phyloP scores from a whole-genome alignment of 345 rosid genomes.

The Syzygium aromaticum region DNA sequence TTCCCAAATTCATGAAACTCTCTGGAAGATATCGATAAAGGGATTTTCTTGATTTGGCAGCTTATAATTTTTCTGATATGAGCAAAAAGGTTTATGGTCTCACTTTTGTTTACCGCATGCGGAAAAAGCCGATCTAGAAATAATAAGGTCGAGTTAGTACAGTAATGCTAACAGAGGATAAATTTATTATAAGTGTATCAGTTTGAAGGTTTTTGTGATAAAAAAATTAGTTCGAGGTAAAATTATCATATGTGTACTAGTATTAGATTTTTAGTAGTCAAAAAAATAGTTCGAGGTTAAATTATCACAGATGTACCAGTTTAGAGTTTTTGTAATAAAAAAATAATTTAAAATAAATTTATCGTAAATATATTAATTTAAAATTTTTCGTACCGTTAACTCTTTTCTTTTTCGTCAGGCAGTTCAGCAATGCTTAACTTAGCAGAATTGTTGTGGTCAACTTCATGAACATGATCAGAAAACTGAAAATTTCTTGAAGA shows the following conservation, averaged over 20 bases:
- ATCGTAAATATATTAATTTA: no score
- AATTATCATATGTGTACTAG: no score
- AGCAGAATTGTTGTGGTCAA: background rate
- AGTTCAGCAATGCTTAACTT: background rate
- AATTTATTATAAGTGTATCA: no score
- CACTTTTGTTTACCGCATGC: background rate
- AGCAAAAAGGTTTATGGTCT: background rate
- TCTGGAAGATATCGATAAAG: background rate
- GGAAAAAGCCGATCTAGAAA: background rate
- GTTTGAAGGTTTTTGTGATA: no score
- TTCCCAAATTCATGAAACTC: background rate
- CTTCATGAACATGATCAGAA: background rate
- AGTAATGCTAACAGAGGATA: background rate
- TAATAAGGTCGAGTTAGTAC: background rate
- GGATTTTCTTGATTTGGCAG: background rate
- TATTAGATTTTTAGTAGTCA: no score
- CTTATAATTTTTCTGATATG: background rate
- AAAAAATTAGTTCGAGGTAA: no score
- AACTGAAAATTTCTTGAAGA: background rate
- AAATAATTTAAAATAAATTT: no score
- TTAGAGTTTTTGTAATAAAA: no score
- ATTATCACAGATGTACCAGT: no score
- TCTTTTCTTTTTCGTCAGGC: no score
- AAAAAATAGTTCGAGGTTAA: no score
- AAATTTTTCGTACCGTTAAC: no score